These are phyloP conservation scores for Fusarium annulatum DNA, from an alignment of 2,329 filamentous ascomycete species.

Conservation along the genomic window DNA sequence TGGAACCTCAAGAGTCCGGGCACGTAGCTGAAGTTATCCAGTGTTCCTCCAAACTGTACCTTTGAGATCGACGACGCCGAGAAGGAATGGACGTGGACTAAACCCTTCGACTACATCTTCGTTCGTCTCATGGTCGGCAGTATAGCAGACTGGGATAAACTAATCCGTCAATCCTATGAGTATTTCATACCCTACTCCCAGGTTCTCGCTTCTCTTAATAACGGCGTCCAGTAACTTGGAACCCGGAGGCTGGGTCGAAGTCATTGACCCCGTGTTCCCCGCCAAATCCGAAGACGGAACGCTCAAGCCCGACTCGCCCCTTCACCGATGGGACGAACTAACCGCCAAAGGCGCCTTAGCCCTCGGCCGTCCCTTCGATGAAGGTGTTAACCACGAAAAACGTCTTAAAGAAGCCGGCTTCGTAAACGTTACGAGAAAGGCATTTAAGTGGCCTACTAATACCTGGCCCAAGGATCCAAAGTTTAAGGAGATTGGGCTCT, in stretches of 20 bases:
- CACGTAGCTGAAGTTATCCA: accelerated
- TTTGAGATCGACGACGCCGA: constrained; percentile 29
- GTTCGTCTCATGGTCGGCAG: constrained; percentile 29
- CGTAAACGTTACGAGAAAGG: not conserved
- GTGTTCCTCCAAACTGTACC: constrained; percentile 11
- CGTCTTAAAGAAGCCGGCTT: constrained; percentile 19
- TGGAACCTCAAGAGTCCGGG: accelerated
- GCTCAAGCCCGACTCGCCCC: not conserved
- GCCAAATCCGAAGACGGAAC: constrained; percentile 32
- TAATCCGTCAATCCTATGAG: constrained; percentile 9
- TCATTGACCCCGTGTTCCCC: constrained; percentile 29
- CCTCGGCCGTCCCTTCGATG: constrained; percentile 8
- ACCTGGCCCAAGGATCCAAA: constrained; percentile 28
- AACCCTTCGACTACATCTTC: constrained; percentile 29
- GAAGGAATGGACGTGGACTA: constrained; percentile 28
- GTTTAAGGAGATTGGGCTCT: constrained; percentile 21
- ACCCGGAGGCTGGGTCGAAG: constrained; percentile 33
- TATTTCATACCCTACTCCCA: not conserved
- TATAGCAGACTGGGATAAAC: constrained; percentile 26
- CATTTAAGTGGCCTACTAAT: constrained; percentile 24
- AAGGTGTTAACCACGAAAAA: constrained; percentile 8
- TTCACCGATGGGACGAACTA: constrained; percentile 25
- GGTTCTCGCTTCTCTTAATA: not conserved
- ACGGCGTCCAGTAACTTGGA: not conserved
- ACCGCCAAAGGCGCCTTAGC: constrained; percentile 12